Evolutionary conservation across 768 basidiomycete genomes (phyloP).

Genomic region (Russula sp.): DNA sequence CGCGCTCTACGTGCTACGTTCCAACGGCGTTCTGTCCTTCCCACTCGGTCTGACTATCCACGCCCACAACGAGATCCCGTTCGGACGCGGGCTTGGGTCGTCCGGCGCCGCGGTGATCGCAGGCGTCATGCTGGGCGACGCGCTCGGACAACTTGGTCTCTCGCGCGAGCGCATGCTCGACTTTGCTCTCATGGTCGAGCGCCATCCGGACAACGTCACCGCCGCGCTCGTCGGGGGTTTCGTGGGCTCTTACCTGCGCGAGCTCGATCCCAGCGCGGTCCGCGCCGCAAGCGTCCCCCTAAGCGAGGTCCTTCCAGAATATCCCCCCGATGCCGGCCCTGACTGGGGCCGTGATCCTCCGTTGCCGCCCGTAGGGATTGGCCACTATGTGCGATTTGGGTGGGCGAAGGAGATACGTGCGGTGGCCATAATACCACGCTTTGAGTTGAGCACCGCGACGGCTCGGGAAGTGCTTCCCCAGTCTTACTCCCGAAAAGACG

Average conservation of each 20-base stretch:
- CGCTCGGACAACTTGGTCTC: constrained; percentile 69
- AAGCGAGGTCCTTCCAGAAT: constrained; percentile 94
- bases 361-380: constrained; percentile 80
- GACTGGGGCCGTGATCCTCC: constrained; percentile 90
- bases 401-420: constrained; percentile 86
- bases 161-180: constrained; percentile 73
- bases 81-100: constrained; percentile 94
- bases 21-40: constrained; percentile 66
- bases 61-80: constrained; percentile 90
- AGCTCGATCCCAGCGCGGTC: constrained; percentile 74
- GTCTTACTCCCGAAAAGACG: constrained; percentile 80
- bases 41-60: constrained; percentile 71
- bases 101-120: constrained; percentile 99
- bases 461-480: constrained; percentile 85
- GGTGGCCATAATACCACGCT: constrained; percentile 88
- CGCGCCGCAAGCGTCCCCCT: constrained; percentile 86
- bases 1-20: constrained; percentile 95
- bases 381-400: constrained; percentile 85
- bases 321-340: constrained; percentile 85
- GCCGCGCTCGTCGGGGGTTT: constrained; percentile 96
- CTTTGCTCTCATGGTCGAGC: constrained; percentile 97
- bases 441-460: constrained; percentile 93
- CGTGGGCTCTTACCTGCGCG: constrained; percentile 90
- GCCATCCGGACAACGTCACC: constrained; percentile 98
- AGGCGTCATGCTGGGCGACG: constrained; percentile 83